These are phyloP conservation scores for Leishmania guyanensis DNA, from an alignment of 208 protist genomes.

Conservation along the genomic window DNA sequence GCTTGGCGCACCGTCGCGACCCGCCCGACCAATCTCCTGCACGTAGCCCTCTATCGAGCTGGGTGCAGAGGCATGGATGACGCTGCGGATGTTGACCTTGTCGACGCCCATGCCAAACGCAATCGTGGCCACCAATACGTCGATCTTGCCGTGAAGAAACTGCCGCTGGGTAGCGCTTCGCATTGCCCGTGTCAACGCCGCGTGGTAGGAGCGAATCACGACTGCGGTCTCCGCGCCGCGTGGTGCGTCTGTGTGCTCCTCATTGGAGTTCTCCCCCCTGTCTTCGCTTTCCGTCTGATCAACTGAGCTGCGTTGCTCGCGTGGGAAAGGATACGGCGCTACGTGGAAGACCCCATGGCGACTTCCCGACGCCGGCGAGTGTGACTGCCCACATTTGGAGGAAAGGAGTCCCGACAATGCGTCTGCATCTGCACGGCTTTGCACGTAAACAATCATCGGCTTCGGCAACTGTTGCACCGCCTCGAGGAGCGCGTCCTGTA, in stretches of 20 bases:
- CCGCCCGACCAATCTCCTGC: slow-evolving; percentile 97
- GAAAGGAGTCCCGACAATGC: slow-evolving; percentile 60
- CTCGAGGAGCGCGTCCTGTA: slow-evolving; percentile 66
- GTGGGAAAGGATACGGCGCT: slow-evolving; percentile 1
- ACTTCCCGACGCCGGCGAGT: background rate
- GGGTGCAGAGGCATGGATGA: slow-evolving; percentile 96
- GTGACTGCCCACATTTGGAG: slow-evolving; percentile 27
- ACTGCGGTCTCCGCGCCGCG: slow-evolving; percentile 3
- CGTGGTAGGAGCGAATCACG: slow-evolving; percentile 82
- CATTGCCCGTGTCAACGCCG: slow-evolving; percentile 49
- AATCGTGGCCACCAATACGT: slow-evolving; percentile 96
- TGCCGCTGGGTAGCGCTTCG: slow-evolving; percentile 73
- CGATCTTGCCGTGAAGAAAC: slow-evolving; percentile 86
- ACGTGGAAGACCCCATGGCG: slow-evolving; percentile 14
- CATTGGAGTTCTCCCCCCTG: background rate
- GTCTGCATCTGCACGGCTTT: slow-evolving; percentile 78
- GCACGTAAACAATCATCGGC: slow-evolving; percentile 90
- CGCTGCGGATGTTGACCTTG: slow-evolving; percentile 96
- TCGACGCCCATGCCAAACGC: slow-evolving; percentile 99
- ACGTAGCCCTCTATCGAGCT: slow-evolving; percentile 97
- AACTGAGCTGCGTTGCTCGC: background rate
- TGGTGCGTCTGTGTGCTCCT: background rate
- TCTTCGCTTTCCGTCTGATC: background rate
- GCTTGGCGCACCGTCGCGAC: slow-evolving; percentile 90
- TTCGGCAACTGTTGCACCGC: slow-evolving; percentile 70